Conservation (phyloP, 208 protist species). For the Trypanosoma melophagium region DNA sequence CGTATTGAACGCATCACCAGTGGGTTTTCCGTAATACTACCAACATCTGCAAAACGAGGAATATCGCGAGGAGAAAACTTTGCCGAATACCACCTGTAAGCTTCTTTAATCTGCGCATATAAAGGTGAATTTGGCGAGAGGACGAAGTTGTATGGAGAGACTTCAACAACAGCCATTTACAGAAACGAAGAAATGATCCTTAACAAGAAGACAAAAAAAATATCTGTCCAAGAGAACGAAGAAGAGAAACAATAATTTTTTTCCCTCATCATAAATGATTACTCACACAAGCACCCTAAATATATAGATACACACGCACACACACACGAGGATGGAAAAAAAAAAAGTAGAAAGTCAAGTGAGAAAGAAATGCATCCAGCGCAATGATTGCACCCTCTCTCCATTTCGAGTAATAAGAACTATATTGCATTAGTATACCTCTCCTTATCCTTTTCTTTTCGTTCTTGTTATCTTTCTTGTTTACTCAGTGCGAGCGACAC, state of each 20-base stretch:
- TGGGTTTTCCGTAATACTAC: conserved; percentile 83
- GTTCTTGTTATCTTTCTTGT: too few relatives aligned
- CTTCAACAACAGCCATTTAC: conserved; percentile 50
- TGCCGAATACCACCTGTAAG: conserved; percentile 88
- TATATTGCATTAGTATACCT: background rate
- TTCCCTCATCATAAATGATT: background rate
- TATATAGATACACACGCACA: background rate
- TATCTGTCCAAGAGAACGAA: background rate
- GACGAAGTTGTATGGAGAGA: conserved; percentile 46
- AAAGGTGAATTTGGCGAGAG: conserved; percentile 48
- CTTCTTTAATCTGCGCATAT: conserved; percentile 44
- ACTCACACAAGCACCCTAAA: background rate
- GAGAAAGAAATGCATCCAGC: conserved; percentile 1
- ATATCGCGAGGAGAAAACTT: conserved; percentile 88
- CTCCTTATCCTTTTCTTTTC: conserved; percentile 3
- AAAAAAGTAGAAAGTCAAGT: conserved; percentile 2
- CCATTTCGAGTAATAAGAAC: conserved; percentile 5
- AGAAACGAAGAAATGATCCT: background rate
- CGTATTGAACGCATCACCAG: conserved; percentile 70
- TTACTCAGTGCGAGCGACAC: conserved; percentile 31
- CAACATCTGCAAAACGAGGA: conserved; percentile 87
- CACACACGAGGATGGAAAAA: background rate
- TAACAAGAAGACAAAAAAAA: conserved; percentile 3
- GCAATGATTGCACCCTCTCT: conserved; percentile 2
- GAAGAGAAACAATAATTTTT: background rate